phyloP scores from a whole-genome alignment of 345 rosid species.

The Sisymbrium altissimum region DNA sequence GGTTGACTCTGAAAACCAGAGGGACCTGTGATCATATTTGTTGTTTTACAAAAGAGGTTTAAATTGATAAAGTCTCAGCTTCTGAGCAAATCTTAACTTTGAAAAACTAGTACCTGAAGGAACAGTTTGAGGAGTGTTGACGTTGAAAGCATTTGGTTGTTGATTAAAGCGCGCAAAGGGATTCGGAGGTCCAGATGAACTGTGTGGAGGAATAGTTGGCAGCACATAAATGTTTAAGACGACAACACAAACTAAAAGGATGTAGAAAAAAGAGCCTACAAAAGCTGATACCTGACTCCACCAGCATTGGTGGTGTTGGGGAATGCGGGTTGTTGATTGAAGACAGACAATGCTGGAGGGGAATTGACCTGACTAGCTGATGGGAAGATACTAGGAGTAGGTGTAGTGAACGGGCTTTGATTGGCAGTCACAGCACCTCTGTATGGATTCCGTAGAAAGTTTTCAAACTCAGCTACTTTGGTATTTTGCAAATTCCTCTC shows the following conservation, averaged over 20 bases:
- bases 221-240: conserved; percentile 26
- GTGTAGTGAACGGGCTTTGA: conserved; percentile 34
- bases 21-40: conserved; percentile 29
- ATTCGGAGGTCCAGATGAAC: conserved; percentile 46
- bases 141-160: conserved; percentile 34
- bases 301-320: conserved; percentile 37
- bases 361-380: conserved; percentile 40
- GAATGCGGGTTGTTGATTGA: conserved; percentile 44
- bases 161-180: conserved; percentile 42
- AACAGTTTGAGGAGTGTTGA: conserved; percentile 29
- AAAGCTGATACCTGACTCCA: conserved; percentile 37
- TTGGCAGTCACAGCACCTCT: conserved; percentile 36
- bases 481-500: conserved; percentile 61
- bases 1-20: conserved; percentile 8
- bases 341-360: conserved; percentile 47
- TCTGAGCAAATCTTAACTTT: not conserved
- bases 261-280: conserved; percentile 9
- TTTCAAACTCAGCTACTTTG: conserved; percentile 62
- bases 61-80: not conserved
- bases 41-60: conserved; percentile 3
- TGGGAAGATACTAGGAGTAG: conserved; percentile 35
- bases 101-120: conserved; percentile 31
- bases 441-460: conserved; percentile 59
- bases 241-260: not conserved
- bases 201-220: conserved; percentile 34